A percentile compares a stretch with the other conserved stretches of the same genome.
Evolutionary conservation across 2,329 filamentous ascomycete species (phyloP).

Genomic region (Metarhizium sp.): DNA sequence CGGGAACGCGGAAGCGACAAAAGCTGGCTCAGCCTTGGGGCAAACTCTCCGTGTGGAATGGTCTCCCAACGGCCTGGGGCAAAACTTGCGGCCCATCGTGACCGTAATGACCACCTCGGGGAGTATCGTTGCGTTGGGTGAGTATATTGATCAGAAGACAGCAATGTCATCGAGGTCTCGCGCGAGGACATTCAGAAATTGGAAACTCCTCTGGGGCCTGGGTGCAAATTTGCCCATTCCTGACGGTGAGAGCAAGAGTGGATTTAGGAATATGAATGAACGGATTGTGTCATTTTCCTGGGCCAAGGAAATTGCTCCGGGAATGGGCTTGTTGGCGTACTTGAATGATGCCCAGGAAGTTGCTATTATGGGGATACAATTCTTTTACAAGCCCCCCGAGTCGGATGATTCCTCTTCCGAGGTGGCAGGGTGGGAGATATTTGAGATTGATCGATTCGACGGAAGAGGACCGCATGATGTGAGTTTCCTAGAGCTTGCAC

Average conservation of each 20-base stretch:
- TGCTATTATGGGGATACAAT: conserved; percentile 40
- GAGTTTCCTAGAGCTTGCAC: neutral
- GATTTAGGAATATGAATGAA: conserved; percentile 30
- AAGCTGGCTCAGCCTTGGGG: conserved; percentile 40
- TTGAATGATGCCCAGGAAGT: conserved; percentile 40
- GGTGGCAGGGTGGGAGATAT: conserved; percentile 37
- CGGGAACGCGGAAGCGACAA: conserved; percentile 35
- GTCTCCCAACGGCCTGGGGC: conserved; percentile 50
- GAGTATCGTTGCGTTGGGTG: conserved; percentile 40
- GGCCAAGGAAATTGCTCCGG: conserved; percentile 33
- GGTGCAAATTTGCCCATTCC: conserved; percentile 43
- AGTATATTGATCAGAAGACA: conserved; percentile 25
- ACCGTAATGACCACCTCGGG: conserved; percentile 41
- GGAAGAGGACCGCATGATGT: conserved; percentile 34
- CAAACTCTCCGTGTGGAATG: conserved; percentile 45
- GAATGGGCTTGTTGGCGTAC: conserved; percentile 40
- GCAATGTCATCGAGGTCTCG: conserved; percentile 20
- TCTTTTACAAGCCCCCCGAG: conserved; percentile 16
- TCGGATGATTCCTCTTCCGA: conserved; percentile 11
- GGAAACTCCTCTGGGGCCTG: conserved; percentile 47
- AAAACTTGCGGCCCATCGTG: conserved; percentile 42
- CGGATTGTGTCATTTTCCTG: conserved; percentile 44
- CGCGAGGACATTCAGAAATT: conserved; percentile 34
- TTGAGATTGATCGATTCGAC: conserved; percentile 40
- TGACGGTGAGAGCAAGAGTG: conserved; percentile 21